Conservation (phyloP, 2,329 filamentous ascomycete species). For the Cladobotryum protrusum region DNA sequence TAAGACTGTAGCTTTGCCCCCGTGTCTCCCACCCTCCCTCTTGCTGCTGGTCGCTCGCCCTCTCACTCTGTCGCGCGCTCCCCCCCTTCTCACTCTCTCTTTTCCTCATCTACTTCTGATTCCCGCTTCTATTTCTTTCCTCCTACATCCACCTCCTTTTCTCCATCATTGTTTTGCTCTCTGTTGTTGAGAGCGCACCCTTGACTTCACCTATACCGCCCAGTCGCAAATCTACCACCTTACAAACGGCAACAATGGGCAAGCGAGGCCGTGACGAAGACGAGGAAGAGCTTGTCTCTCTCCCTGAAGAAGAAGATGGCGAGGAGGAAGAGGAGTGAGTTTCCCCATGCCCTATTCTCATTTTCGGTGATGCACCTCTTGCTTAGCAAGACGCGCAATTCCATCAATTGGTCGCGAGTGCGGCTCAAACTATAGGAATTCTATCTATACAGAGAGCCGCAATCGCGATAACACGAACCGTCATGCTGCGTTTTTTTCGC, state of each 20-base stretch:
- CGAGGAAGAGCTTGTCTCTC: conserved; percentile 49
- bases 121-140: background rate
- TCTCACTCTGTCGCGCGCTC: conserved; percentile 1
- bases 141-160: conserved; percentile 1
- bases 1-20: conserved; percentile 8
- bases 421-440: background rate
- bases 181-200: background rate
- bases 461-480: background rate
- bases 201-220: background rate
- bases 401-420: background rate
- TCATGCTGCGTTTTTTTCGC: background rate
- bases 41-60: conserved; percentile 2
- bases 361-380: too few relatives aligned
- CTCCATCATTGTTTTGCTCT: background rate
- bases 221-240: conserved; percentile 1
- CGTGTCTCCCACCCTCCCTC: conserved; percentile 6
- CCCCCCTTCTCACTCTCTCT: conserved; percentile 3
- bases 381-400: background rate
- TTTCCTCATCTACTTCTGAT: conserved; percentile 11
- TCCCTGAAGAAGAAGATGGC: conserved; percentile 45
- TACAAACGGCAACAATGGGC: conserved; percentile 33
- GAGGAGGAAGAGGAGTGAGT: conserved; percentile 52
- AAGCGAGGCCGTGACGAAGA: conserved; percentile 57
- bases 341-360: background rate
- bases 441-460: too few relatives aligned